Evolutionary conservation across 1,284 basidiomycete genomes (phyloP).

Genomic region (Cerioporus squamosus): DNA sequence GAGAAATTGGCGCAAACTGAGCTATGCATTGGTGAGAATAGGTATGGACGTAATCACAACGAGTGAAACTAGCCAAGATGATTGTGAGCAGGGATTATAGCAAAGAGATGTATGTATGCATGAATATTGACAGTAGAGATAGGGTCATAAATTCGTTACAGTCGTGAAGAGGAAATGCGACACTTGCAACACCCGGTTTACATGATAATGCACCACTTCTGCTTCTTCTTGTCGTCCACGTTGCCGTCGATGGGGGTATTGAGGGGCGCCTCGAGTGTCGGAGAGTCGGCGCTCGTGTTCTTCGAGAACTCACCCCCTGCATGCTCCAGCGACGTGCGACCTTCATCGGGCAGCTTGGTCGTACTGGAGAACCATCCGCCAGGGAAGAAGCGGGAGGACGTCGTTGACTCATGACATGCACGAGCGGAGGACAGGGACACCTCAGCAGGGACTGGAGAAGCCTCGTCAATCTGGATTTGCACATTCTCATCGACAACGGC

Average conservation of each 20-base stretch:
- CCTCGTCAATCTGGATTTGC: conserved; percentile 21
- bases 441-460: conserved; percentile 20
- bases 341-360: conserved; percentile 40
- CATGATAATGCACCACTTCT: conserved; percentile 37
- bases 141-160: conserved; percentile 24
- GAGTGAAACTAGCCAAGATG: conserved; percentile 12
- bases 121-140: conserved; percentile 19
- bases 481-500: conserved; percentile 32
- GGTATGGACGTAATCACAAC: conserved; percentile 13
- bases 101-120: conserved; percentile 17
- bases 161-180: conserved; percentile 17
- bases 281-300: conserved; percentile 15
- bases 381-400: conserved; percentile 59
- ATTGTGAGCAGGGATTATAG: conserved; percentile 24
- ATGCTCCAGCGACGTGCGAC: conserved; percentile 51
- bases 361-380: conserved; percentile 57
- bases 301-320: conserved; percentile 15
- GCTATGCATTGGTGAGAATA: conserved; percentile 15
- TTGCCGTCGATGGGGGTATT: conserved; percentile 32
- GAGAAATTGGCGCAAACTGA: conserved; percentile 8
- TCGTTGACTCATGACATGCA: conserved; percentile 51
- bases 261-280: conserved; percentile 27
- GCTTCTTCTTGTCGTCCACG: conserved; percentile 30
- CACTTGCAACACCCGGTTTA: conserved; percentile 20
- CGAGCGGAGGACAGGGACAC: conserved; percentile 35